Base-by-base conservation (phyloP, 257 asterid genomes). In the Solanum gracilifrons region DNA sequence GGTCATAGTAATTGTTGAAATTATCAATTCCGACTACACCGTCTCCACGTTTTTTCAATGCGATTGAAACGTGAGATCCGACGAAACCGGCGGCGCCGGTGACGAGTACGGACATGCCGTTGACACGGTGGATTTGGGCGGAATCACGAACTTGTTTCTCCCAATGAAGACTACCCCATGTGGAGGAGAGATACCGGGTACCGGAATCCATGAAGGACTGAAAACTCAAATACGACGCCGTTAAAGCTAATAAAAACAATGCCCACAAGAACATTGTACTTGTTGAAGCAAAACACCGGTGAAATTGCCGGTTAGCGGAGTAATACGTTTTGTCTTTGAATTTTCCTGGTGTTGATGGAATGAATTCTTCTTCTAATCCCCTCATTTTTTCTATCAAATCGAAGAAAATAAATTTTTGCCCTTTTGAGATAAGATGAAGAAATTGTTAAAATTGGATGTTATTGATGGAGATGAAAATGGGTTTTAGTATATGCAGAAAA, bases 101-200 rank as follows among this genome's bases (percentile, higher is more conserved):
- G 21, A 88, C 87, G 32, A 88, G 80, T 32, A 88, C 90, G 18
- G 90, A 88, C 37, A 88, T 25, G 3, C 90, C 90, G 18, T 85
- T 77, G 1, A 75, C 43, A 20, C 90, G 90, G 74, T 33, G 88
- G 74, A 85, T 62, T 62, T 76, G 73, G 12, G 88, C 90, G 29
- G 90, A 88, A 12, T 64, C 58, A 9, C 90, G 86, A 2, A 88
- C 90, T 77, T 88, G 90, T 23, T 86, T 76, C 37, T 88, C 90
- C 90, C 90, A 88, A 15, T 87, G 90, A 76, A 86, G 71, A 27
- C 90, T 88, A 5, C 87, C 90, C 89, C 90, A 88, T 7, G 88
- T 27, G 31, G 90, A 46, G 31, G 91, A 75, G 25, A 87, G 85
- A 20, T 68, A 86, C 87, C 88, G 69, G 41, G 72, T 84, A 74